Evolutionary conservation across 2,329 filamentous ascomycete species (phyloP), one percentile per base, ranked within the genome.

Genomic region (Claviceps sorghi): DNA sequence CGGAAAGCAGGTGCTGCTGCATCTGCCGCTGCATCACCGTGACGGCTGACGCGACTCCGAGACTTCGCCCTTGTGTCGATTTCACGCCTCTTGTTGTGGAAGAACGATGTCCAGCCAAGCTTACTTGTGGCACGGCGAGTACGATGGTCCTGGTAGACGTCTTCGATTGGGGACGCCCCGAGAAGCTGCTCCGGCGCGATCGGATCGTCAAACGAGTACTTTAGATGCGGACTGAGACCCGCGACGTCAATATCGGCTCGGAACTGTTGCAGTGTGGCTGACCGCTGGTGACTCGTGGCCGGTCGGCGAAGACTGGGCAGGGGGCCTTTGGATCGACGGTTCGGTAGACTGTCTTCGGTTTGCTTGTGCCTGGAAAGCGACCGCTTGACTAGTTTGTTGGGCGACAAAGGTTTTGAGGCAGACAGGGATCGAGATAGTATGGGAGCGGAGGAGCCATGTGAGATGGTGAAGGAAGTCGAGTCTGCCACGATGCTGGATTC

Each of bases 341-440:
- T 70, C 32, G 68, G 62, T 36, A 68, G 62, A 34, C 69, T 57
- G 44, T 69, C 62, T 6, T 73, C 68, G 48, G 71, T 41, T 26
- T 40, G 64, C 55, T 69, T 68, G 50, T 71, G 62, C 50, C 69
- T 69, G 21, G 83, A 80, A 3, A 82, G 75, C 40, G 79, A 75
- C 55, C 85, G 80, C 68, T 91, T 91, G 50, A 89, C 84, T 42
- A 90, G 73, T 69, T 88, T 89, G 66, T 90, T 90, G 19, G 81
- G 83, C 9, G 79, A 71, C 34, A 79, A 65, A 55, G 73, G 73
- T 58, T 65, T 67, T 57, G 64, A 69, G 19, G 65, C 55, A 19
- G 70, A 62, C 44, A 55, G 56, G 36, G 62, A 57, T 22, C 70
- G 66, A 10, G 69, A 66, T 22, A 84, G 65, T 53, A 88, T 84